A percentile compares a stretch with the other conserved stretches of the same genome.
Evolutionary conservation across 108 stramenopile species (phyloP).

Genomic region (Cyclostephanos invisitatus): DNA sequence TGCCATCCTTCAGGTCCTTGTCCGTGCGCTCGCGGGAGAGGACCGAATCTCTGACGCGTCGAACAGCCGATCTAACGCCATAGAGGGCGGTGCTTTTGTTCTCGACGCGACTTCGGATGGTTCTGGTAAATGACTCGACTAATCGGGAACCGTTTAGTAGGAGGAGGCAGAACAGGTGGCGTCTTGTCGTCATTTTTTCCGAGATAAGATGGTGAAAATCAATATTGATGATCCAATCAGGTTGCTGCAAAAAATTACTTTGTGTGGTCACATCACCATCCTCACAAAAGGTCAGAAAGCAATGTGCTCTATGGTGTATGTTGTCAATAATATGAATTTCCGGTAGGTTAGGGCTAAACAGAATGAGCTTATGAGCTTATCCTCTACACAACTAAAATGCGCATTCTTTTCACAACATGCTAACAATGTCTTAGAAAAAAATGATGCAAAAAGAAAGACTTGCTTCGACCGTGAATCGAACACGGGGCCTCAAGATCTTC

Average conservation of each 20-base stretch:
- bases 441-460: not conserved
- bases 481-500: conserved; percentile 59
- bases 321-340: no score
- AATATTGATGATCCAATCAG: no score
- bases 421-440: no score
- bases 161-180: not conserved
- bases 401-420: no score
- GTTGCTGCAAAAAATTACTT: no score
- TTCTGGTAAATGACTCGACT: conserved; percentile 5
- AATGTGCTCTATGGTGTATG: no score
- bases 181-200: not conserved
- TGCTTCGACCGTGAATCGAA: conserved; percentile 63
- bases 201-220: no score
- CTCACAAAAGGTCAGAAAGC: no score
- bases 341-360: no score
- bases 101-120: not conserved
- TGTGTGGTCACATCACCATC: no score
- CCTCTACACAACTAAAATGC: no score
- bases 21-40: conserved; percentile 70
- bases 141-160: conserved; percentile 2
- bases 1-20: conserved; percentile 90
- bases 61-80: conserved; percentile 39
- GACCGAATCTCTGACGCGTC: conserved; percentile 67
- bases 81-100: conserved; percentile 24
- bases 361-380: no score